Evolutionary conservation across 176 grass and related monocot genomes (phyloP), one percentile per base, ranked within the genome.

Genomic region (Puccinellia tenuiflora): DNA sequence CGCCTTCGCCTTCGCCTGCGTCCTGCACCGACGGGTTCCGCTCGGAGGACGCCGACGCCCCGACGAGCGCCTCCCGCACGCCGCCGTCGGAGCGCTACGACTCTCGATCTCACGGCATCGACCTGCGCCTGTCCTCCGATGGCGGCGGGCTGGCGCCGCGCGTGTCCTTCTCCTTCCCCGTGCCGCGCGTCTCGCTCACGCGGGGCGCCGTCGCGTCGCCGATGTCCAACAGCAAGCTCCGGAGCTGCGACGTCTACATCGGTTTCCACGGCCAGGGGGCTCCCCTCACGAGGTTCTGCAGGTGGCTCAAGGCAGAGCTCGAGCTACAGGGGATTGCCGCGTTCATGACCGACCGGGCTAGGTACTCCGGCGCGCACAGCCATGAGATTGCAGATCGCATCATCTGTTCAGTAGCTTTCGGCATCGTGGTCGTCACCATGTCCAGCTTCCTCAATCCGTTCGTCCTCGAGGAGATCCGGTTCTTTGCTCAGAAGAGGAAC

Each of bases 401-500:
- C 61, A 96, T 98, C 67, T 96, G 96, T 25, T 98, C 93, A 0
- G 96, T 80, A 1, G 57, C 88, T 0, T 96, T 90, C 35, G 96
- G 96, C 25, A 45, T 98, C 31, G 85, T 98, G 60, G 96, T 92
- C 38, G 85, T 96, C 74, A 96, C 91, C 16, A 68, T 85, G 39
- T 90, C 85, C 1, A 92, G 91, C 60, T 92, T 98, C 85, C 86
- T 95, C 46, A 98, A 90, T 51, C 88, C 87, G 18, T 91, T 89
- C 57, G 93, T 93, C 72, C 81, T 93, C 10, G 96, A 98, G 80
- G 96, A 98, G 86, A 91, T 98, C 50, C 83, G 91, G 35, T 95
- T 98, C 79, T 98, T 95, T 81, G 88, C 87, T 47, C 96, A 98
- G 77, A 98, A 98, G 85, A 98, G 91, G 81, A 98, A 95, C 79